Evolutionary conservation across 139 green algal species (phyloP), one percentile per base, ranked within the genome.

Genomic region (Chlamydomonas urium): DNA sequence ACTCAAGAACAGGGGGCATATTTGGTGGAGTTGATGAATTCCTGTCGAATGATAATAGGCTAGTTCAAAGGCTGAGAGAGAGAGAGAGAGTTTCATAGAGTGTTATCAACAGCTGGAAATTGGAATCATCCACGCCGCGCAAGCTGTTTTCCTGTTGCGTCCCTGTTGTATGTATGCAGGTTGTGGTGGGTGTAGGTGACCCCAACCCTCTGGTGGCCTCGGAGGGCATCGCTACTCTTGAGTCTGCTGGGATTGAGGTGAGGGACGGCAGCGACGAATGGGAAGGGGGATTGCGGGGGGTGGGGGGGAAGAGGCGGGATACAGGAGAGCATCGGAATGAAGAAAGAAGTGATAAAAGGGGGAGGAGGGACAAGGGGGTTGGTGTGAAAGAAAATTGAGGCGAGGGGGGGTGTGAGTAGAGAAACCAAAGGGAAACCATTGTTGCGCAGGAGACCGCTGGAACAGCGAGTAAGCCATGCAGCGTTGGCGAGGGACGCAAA

Each of bases 201-300:
- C 92, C 93, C 2, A 97, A 98, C 78, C 93, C 93, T 0, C 78
- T 96, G 48, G 93, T 98, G n/a, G 88, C 81, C 3, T 87, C 87
- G 0, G 72, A 83, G 38, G 90, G 91, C 14, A 79, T 96, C 0
- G 75, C 67, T 0, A 92, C 84, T 28, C 70, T 96, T 67, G 56
- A 74, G 34, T 57, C 72, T 6, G 91, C 89, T 6, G 91, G 92
- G 24, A 90, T 97, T 31, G 31, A 57, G 63, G 63, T 57, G 17
- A 63, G 53, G 10, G 26, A 63, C n/a, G 17, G 45, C 17, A 26
- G 45, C 17, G 17, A 26, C 21, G 21, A 21, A 26, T 56, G 17
- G 45, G 17, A 56, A 21, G 21, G 17, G 45, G 21, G 17, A 56
- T 56, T 56, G 17, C 17, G 17, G 45, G 45, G n/a, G n/a, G n/a